These are phyloP conservation scores for Isabelozyma rhagii DNA, from an alignment of 805 yeast genomes.

Conservation along the genomic window DNA sequence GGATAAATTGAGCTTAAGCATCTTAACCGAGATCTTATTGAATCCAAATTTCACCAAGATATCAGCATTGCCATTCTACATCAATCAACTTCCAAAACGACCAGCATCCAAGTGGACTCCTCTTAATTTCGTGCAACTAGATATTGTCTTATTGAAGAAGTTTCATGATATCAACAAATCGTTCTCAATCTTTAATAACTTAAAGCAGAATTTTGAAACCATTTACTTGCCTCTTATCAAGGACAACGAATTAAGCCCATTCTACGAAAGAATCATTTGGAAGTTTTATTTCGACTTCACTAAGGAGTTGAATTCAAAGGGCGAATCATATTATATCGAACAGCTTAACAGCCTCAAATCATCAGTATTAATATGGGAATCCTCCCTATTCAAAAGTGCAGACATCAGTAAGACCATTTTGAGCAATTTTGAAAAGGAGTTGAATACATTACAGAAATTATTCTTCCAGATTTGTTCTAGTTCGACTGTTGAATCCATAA, in stretches of 20 bases:
- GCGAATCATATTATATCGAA: constrained; percentile 19
- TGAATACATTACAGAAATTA: constrained; percentile 20
- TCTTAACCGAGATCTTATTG: constrained; percentile 23
- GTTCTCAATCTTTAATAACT: constrained; percentile 23
- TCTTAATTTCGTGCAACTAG: constrained; percentile 21
- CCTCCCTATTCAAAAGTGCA: constrained; percentile 15
- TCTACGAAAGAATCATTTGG: constrained; percentile 42
- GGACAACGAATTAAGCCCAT: constrained; percentile 21
- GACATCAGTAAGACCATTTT: constrained; percentile 12
- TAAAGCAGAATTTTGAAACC: constrained; percentile 23
- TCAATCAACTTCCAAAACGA: constrained; percentile 2
- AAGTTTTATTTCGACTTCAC: constrained; percentile 36
- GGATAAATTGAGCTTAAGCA: constrained; percentile 19
- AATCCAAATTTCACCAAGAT: constrained; percentile 22
- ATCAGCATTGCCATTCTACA: constrained; percentile 13
- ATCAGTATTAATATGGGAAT: constrained; percentile 38
- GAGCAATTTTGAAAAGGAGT: constrained; percentile 7
- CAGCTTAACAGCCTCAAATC: constrained; percentile 18
- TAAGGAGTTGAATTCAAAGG: constrained; percentile 1
- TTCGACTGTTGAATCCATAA: constrained; percentile 9
- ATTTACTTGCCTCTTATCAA: constrained; percentile 23
- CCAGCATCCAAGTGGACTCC: constrained; percentile 14
- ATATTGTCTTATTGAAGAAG: constrained; percentile 33
- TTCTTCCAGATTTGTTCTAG: constrained; percentile 21
- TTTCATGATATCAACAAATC: constrained; percentile 33